Evolutionary conservation across 2,329 filamentous ascomycete genomes (phyloP).

Genomic region (Ophiostoma perfectum): DNA sequence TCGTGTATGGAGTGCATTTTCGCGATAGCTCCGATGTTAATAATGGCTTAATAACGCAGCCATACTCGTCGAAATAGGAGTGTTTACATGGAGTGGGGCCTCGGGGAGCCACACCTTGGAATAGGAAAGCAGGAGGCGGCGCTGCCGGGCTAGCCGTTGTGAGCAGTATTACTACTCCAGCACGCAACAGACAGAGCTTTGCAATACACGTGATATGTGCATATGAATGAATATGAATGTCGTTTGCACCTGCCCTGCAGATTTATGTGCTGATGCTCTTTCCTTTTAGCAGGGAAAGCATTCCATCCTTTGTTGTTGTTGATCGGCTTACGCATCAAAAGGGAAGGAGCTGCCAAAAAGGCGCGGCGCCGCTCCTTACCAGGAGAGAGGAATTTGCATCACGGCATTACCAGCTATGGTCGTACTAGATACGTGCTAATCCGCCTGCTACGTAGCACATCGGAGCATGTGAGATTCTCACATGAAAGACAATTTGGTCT

Average conservation of each 20-base stretch:
- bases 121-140: constrained; percentile 3
- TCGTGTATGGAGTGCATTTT: too few relatives aligned
- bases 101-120: neutral
- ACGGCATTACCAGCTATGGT: neutral
- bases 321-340: neutral
- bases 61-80: neutral
- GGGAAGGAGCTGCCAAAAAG: neutral
- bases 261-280: too few relatives aligned
- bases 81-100: neutral
- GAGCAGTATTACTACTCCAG: too few relatives aligned
- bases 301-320: neutral
- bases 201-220: too few relatives aligned
- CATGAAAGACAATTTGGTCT: neutral
- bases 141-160: constrained; percentile 2
- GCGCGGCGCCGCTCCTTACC: neutral
- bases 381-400: neutral
- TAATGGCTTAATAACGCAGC: too few relatives aligned
- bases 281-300: neutral
- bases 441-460: neutral
- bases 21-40: neutral
- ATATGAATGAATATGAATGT: too few relatives aligned
- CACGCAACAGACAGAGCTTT: too few relatives aligned
- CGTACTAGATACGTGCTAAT: neutral
- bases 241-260: too few relatives aligned
- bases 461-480: neutral